Base-by-base conservation (phyloP, 2,329 filamentous ascomycete genomes). In the Periglandula ipomoeae region DNA sequence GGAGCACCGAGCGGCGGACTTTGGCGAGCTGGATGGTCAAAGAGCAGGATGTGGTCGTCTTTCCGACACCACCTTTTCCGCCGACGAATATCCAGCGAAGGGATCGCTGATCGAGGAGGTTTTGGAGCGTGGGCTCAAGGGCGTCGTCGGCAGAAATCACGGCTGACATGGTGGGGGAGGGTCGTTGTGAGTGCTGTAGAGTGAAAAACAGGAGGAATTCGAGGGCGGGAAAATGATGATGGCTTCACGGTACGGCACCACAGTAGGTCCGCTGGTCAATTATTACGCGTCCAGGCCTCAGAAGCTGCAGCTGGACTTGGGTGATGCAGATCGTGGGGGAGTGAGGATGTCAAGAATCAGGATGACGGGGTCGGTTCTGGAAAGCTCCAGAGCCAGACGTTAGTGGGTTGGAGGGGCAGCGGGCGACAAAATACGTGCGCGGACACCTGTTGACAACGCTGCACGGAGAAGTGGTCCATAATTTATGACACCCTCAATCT, bases 11-110 rank as follows among this genome's bases (percentile, higher is more conserved):
- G 70, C 91, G 91, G 70, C 93, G 89, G 60, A 89, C 89, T 70
- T 86, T 89, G 61, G 93, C 89, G 56, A 98, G 87, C 71, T 98
- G 93, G 65, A 98, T 97, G 55, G 93, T 93, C 56, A 98, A 85
- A 9, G 91, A 96, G 72, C 93, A 98, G 7, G 91, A 97, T 15
- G 93, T 98, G n/a, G 93, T 98, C 24, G 93, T 98, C 76, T 98
- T 98, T 67, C 93, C 93, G 41, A 98, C 93, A 65, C 93, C 93
- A 62, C 93, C 93, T 72, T 98, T 98, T 57, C 93, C 93, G 61
- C 93, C 93, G 52, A 98, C 93, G 62, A 98, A 98, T 70, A 98
- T 95, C 93, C 93, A 98, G 66, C 93, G 88, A 49, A 98, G 83
- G 30, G 87, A 85, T 69, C 89, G 89, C 70, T 98, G 93, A 74